phyloP scores from a whole-genome alignment of 306 rosid species.

The Lupinus albus region DNA sequence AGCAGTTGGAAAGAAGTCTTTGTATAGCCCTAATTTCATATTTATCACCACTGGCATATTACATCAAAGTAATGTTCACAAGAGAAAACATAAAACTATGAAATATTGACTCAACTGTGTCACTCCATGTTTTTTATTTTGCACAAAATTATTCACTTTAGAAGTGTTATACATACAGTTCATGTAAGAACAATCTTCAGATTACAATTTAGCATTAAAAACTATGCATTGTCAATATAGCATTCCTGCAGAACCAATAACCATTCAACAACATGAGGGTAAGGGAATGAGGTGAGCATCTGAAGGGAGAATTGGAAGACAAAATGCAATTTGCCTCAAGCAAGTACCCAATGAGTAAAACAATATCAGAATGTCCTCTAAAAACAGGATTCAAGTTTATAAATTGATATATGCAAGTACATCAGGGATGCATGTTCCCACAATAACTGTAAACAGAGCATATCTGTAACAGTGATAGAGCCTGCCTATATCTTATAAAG shows the following conservation, averaged over 20 bases:
- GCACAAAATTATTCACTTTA: background rate
- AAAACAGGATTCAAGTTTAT: background rate
- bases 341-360: background rate
- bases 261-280: background rate
- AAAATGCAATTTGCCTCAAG: slow-evolving; percentile 9
- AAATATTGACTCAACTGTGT: background rate
- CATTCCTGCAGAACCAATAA: slow-evolving; percentile 27
- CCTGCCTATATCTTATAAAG: too few species aligned
- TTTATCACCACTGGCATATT: slow-evolving; percentile 9
- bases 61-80: slow-evolving; percentile 20
- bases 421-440: too few species aligned
- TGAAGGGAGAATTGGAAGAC: background rate
- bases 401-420: too few species aligned
- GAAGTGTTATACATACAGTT: background rate
- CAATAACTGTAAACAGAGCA: too few species aligned
- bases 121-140: slow-evolving; percentile 3
- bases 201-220: slow-evolving; percentile 6
- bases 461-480: too few species aligned
- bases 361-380: background rate
- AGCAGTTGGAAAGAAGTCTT: slow-evolving; percentile 21
- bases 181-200: slow-evolving; percentile 10
- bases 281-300: background rate
- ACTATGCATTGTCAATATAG: background rate
- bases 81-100: slow-evolving; percentile 1
- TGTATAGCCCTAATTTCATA: slow-evolving; percentile 12